Evolutionary conservation across 352 stramenopile species (phyloP), one percentile per base, ranked within the genome.

Genomic region (Phytophthora crassamura): DNA sequence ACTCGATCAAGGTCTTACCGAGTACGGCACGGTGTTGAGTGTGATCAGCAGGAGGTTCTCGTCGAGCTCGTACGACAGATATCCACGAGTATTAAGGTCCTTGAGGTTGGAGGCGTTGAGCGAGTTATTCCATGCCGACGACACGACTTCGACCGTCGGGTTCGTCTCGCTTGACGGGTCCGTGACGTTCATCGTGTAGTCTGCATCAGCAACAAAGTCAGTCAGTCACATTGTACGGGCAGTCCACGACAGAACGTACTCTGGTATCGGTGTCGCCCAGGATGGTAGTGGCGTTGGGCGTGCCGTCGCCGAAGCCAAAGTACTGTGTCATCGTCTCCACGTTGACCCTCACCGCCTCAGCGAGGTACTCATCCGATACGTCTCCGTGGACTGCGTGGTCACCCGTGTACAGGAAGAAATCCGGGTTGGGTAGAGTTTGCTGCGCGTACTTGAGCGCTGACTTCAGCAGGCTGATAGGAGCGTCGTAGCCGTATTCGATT

Each of bases 11-110:
- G 11, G 7, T 49, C 56, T n/a, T 50, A 92, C 82, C 67, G 85
- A 90, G 54, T 94, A 94, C 4, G 81, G 79, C 3, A 92, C 75
- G 0, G 85, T 94, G 66, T 94, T 94, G 51, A 94, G 81, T 20
- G 84, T 89, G 20, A 94, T 66, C 22, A 94, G 50, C 1, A 75
- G 16, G 10, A 92, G 67, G 2, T 87, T 87, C 35, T 79, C 76
- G 50, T 86, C 83, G 30, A 91, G 59, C 5, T 80, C 53, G 69
- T 88, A 85, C 34, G 65, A 64, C 20, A 92, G 32, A 47, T 87
- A 94, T 0, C 85, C 85, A 9, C 75, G 72, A 9, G 64, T 64
- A 39, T 84, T 77, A 55, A 94, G 80, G 30, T 53, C 35, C 16
- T 82, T 72, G 34, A 86, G 82, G 32, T 90, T 77, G 18, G 59